Evolutionary conservation across 352 stramenopile species (phyloP).

Genomic region (Thalassiosira mediterranea): DNA sequence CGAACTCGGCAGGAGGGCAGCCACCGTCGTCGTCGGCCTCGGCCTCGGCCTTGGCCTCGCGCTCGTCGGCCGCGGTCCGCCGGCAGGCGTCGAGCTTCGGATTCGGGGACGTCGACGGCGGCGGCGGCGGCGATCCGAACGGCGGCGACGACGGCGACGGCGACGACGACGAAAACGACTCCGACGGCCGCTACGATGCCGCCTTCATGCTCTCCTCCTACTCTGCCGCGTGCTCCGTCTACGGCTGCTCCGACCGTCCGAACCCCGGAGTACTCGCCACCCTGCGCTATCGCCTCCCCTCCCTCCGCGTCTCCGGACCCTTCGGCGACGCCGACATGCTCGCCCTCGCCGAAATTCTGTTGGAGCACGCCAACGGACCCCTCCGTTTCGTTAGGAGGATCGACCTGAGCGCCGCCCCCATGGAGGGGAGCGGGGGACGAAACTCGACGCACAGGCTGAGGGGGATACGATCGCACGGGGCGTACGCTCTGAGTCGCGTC

Average conservation of each 20-base stretch:
- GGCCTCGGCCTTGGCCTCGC: too few relatives aligned
- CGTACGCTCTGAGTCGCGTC: constrained; percentile 66
- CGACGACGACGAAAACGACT: too few relatives aligned
- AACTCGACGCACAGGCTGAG: too few relatives aligned
- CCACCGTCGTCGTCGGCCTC: too few relatives aligned
- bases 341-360: constrained; percentile 62
- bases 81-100: too few relatives aligned
- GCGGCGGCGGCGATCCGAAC: too few relatives aligned
- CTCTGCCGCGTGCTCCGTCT: constrained; percentile 61
- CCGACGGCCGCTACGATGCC: too few relatives aligned
- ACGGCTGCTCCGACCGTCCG: constrained; percentile 40
- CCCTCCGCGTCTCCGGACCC: constrained; percentile 52
- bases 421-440: constrained; percentile 41
- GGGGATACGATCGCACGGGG: constrained; percentile 70
- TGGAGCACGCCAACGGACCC: constrained; percentile 59
- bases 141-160: too few relatives aligned
- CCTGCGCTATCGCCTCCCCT: constrained; percentile 61
- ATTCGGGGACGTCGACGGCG: too few relatives aligned
- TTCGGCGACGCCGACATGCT: constrained; percentile 79
- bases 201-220: too few relatives aligned
- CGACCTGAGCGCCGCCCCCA: constrained; percentile 59
- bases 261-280: constrained; percentile 69
- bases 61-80: too few relatives aligned
- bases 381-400: constrained; percentile 60
- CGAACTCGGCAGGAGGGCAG: too few relatives aligned